Conservation (phyloP, 805 yeast species). For the Schizosaccharomyces osmophilus region DNA sequence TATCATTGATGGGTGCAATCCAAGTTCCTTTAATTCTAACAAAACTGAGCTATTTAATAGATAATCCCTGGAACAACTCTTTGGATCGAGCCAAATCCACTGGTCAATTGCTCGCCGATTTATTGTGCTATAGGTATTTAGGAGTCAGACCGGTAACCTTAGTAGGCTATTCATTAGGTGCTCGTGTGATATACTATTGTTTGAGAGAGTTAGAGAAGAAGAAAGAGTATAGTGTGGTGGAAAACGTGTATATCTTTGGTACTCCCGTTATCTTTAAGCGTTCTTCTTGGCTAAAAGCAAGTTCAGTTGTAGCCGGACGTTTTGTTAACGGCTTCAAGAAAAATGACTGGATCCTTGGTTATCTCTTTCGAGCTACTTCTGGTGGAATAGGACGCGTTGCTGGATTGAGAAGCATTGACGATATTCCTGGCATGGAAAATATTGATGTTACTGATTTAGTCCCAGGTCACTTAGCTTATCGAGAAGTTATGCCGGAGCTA, state of each 20-base stretch:
- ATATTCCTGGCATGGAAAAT: conserved; percentile 1
- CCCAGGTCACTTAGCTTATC: background rate
- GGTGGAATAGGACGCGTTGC: conserved; percentile 7
- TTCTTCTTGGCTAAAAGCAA: conserved; percentile 4
- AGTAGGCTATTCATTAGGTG: conserved; percentile 9
- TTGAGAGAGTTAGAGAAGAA: conserved; percentile 5
- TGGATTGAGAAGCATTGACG: conserved; percentile 3
- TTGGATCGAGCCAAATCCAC: conserved; percentile 5
- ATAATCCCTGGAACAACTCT: conserved; percentile 8
- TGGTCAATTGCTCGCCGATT: conserved; percentile 7
- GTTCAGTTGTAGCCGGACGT: conserved; percentile 7
- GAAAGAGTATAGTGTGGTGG: conserved; percentile 7
- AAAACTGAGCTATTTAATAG: conserved; percentile 5
- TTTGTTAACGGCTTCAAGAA: conserved; percentile 6
- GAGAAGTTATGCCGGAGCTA: conserved; percentile 63
- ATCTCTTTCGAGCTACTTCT: conserved; percentile 5
- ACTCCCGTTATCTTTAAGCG: conserved; percentile 5
- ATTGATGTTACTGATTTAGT: conserved; percentile 1
- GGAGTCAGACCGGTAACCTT: conserved; percentile 8
- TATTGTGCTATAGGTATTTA: conserved; percentile 3
- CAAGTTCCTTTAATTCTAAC: conserved; percentile 13
- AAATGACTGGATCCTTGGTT: conserved; percentile 6
- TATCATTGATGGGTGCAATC: conserved; percentile 6
- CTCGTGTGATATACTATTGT: conserved; percentile 7
- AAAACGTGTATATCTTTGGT: conserved; percentile 6